Evolutionary conservation across 257 asterid species (phyloP).

Genomic region (Eucommia ulmoides): DNA sequence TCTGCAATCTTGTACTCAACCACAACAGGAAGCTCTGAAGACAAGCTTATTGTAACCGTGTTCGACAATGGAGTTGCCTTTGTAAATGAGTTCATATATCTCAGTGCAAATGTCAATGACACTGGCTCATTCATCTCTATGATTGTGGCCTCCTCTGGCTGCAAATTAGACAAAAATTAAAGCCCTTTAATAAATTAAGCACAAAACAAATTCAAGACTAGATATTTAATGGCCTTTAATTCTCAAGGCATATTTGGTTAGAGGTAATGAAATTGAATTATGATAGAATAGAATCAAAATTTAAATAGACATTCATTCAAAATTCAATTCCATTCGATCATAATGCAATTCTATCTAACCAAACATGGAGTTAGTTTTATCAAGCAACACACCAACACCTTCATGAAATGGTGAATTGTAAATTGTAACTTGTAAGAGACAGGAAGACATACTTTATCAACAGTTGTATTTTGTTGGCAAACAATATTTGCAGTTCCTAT

Average conservation of each 20-base stretch:
- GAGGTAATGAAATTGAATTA: too few relatives aligned
- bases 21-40: constrained; percentile 3
- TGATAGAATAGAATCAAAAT: too few relatives aligned
- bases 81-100: constrained; percentile 1
- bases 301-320: too few relatives aligned
- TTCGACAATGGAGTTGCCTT: constrained; percentile 1
- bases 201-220: background rate
- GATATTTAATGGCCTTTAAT: background rate
- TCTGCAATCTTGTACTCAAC: constrained; percentile 3
- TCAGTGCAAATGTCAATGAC: background rate
- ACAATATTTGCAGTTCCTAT: constrained; percentile 4
- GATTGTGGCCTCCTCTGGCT: constrained; percentile 1
- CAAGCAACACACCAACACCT: too few relatives aligned
- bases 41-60: constrained; percentile 2
- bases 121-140: constrained; percentile 1
- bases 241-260: too few relatives aligned
- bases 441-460: background rate
- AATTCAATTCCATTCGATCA: too few relatives aligned
- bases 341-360: too few relatives aligned
- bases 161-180: background rate
- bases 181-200: background rate
- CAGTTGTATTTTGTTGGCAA: background rate
- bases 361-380: too few relatives aligned
- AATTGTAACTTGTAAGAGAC: background rate
- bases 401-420: background rate